Evolutionary conservation across 768 basidiomycete genomes (phyloP).

Genomic region (Psilocybe sp.): DNA sequence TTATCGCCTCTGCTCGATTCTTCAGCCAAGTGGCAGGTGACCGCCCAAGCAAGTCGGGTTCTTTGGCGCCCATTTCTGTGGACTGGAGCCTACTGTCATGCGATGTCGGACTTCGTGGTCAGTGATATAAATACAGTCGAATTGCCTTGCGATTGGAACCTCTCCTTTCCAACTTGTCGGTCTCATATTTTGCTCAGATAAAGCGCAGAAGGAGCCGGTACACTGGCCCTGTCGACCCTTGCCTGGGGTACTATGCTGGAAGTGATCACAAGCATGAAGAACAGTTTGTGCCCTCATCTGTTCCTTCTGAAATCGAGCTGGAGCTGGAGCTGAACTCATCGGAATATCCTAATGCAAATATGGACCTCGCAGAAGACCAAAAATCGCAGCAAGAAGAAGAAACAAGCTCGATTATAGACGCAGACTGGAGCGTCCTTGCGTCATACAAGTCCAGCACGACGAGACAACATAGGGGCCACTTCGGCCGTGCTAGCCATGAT

Average conservation of each 20-base stretch:
- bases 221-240: conserved; percentile 31
- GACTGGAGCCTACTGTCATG: too few species aligned
- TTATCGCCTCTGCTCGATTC: too few species aligned
- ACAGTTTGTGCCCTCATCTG: conserved; percentile 1
- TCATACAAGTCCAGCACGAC: background rate
- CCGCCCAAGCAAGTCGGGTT: too few species aligned
- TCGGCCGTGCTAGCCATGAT: background rate
- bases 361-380: background rate
- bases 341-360: background rate
- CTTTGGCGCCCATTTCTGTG: too few species aligned
- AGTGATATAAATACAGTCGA: too few species aligned
- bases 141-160: too few species aligned
- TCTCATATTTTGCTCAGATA: conserved; percentile 13
- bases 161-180: too few species aligned
- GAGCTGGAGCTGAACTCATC: background rate
- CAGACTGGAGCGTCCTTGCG: conserved; percentile 3
- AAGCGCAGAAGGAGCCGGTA: conserved; percentile 25
- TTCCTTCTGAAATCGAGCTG: conserved; percentile 4
- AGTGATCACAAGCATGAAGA: background rate
- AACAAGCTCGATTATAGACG: background rate
- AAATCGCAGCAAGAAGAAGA: conserved; percentile 4
- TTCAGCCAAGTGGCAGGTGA: too few species aligned
- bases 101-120: too few species aligned
- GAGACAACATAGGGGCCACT: background rate
- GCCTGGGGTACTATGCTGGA: conserved; percentile 33